Conservation (phyloP, 2,329 filamentous ascomycete species). For the Raffaelea ambrosiae region DNA sequence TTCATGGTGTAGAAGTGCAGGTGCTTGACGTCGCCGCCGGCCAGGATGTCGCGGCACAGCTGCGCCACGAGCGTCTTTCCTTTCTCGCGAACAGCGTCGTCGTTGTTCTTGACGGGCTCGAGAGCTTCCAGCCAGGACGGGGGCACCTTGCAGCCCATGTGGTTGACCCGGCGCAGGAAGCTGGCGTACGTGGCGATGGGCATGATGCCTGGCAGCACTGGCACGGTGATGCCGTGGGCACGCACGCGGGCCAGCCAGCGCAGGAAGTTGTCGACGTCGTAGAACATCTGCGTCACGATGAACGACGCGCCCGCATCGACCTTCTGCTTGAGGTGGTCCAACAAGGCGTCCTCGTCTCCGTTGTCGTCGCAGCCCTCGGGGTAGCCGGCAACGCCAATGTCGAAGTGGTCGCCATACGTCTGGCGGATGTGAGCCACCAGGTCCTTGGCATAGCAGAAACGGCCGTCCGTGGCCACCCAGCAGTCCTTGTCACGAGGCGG, state of each 20-base stretch:
- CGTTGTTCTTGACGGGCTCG: conserved; percentile 94
- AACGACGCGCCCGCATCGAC: conserved; percentile 89
- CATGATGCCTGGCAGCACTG: conserved; percentile 82
- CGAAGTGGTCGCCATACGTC: conserved; percentile 81
- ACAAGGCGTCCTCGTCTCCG: conserved; percentile 71
- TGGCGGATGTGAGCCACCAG: conserved; percentile 68
- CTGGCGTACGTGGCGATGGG: conserved; percentile 92
- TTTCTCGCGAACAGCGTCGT: conserved; percentile 81
- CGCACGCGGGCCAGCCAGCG: conserved; percentile 83
- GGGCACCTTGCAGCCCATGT: conserved; percentile 82
- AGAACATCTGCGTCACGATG: conserved; percentile 99
- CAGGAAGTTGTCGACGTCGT: conserved; percentile 92
- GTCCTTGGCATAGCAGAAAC: conserved; percentile 88
- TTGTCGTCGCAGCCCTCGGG: conserved; percentile 94
- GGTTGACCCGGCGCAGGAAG: conserved; percentile 81
- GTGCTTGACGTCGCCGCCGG: conserved; percentile 67
- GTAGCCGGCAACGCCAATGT: conserved; percentile 95
- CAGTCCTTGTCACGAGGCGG: conserved; percentile 88
- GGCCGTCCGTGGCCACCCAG: conserved; percentile 80
- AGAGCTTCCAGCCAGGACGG: conserved; percentile 70
- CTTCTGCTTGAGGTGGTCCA: conserved; percentile 95
- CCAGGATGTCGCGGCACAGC: conserved; percentile 80
- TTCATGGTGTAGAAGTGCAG: conserved; percentile 99
- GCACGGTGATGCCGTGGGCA: conserved; percentile 64
- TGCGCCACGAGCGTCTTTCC: conserved; percentile 81